Evolutionary conservation across 257 asterid species (phyloP).

Genomic region (Plantago elongata): DNA sequence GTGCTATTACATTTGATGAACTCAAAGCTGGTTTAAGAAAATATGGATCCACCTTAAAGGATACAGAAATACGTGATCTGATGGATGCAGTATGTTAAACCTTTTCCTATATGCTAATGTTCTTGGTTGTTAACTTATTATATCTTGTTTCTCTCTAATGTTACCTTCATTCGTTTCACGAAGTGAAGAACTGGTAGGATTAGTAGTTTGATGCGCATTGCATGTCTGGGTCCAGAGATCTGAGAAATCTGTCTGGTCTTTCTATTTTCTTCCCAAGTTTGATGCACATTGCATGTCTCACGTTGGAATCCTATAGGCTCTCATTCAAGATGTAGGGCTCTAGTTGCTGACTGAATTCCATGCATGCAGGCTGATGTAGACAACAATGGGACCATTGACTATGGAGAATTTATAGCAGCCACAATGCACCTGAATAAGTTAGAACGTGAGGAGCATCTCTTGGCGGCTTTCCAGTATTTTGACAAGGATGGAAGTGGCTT

Average conservation of each 20-base stretch:
- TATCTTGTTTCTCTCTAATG: not conserved
- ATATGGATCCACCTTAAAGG: constrained; percentile 85
- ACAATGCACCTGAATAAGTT: constrained; percentile 74
- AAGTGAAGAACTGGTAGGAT: too few species aligned
- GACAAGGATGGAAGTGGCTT: constrained; percentile 87
- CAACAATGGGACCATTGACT: constrained; percentile 80
- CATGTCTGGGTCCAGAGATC: too few species aligned
- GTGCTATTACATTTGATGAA: constrained; percentile 92
- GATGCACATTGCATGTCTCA: too few species aligned
- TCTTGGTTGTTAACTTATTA: not conserved
- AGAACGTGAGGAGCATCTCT: constrained; percentile 80
- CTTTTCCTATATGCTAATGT: constrained; percentile 10
- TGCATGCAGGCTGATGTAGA: constrained; percentile 76
- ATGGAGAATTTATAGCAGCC: constrained; percentile 83
- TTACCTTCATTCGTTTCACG: constrained; percentile 2
- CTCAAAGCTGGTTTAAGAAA: constrained; percentile 90
- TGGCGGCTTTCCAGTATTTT: constrained; percentile 76
- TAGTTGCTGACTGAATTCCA: constrained; percentile 12
- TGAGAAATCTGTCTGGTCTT: too few species aligned
- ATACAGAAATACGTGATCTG: constrained; percentile 81
- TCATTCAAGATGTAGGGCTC: too few species aligned
- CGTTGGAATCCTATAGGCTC: too few species aligned
- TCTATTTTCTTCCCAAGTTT: too few species aligned
- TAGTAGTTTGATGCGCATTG: too few species aligned
- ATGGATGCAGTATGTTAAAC: constrained; percentile 75